Evolutionary conservation across 192 early-diverging fungal genomes (phyloP).

Genomic region (Linnemannia exigua): DNA sequence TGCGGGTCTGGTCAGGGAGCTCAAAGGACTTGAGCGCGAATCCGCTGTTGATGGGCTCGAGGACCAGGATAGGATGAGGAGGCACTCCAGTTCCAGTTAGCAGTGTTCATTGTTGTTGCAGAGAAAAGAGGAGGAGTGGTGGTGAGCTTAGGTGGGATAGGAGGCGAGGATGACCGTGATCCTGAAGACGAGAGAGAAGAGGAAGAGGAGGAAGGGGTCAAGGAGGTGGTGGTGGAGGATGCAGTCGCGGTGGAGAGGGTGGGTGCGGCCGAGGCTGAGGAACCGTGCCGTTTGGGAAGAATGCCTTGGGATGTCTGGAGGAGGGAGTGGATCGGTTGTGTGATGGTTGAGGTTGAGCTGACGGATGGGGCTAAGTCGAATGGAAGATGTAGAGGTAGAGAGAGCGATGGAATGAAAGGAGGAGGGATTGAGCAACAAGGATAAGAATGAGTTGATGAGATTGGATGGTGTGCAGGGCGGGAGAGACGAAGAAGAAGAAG

Average conservation of each 20-base stretch:
- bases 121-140: not conserved
- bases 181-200: slow-evolving; percentile 8
- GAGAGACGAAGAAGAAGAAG: too few relatives aligned
- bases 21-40: slow-evolving; percentile 70
- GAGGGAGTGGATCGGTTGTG: slow-evolving; percentile 38
- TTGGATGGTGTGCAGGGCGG: too few relatives aligned
- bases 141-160: not conserved
- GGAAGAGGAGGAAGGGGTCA: slow-evolving; percentile 3
- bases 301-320: slow-evolving; percentile 38
- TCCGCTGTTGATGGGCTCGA: slow-evolving; percentile 58
- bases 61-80: slow-evolving; percentile 47
- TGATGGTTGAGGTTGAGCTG: slow-evolving; percentile 46
- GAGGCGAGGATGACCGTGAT: slow-evolving; percentile 17
- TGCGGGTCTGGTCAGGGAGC: too few relatives aligned
- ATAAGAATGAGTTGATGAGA: too few relatives aligned
- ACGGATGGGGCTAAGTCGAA: slow-evolving; percentile 39
- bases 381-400: not conserved
- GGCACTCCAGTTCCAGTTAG: not conserved
- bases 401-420: not conserved
- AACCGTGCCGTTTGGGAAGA: slow-evolving; percentile 28
- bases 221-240: not conserved
- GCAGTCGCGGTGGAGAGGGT: slow-evolving; percentile 31
- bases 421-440: too few relatives aligned
- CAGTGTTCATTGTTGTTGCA: slow-evolving; percentile 3
- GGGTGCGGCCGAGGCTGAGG: slow-evolving; percentile 22